Percentiles rank a stretch among this genome's conserved stretches.
These are phyloP conservation scores for Sclerotinia glacialis DNA, from an alignment of 2,329 filamentous ascomycete genomes.

Conservation along the genomic window DNA sequence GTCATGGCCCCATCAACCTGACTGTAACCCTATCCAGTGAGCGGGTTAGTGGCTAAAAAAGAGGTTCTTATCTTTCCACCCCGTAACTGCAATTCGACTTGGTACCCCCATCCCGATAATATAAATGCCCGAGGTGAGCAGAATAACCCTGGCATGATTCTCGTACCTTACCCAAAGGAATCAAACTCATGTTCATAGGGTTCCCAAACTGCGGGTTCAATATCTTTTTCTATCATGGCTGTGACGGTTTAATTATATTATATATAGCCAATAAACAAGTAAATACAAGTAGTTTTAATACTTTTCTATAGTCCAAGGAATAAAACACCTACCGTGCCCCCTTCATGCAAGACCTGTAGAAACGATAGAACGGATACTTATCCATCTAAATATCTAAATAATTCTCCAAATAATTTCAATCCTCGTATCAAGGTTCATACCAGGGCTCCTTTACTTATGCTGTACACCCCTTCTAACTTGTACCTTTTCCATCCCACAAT, in stretches of 20 bases:
- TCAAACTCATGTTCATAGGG: not conserved
- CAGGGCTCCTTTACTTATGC: too few species aligned
- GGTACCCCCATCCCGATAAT: conserved; percentile 3
- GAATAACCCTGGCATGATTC: not conserved
- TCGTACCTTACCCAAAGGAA: not conserved
- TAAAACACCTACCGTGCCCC: too few species aligned
- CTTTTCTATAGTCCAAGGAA: too few species aligned
- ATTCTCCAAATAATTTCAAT: not conserved
- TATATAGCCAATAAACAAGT: too few species aligned
- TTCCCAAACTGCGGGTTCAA: conserved; percentile 2
- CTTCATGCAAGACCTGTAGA: too few species aligned
- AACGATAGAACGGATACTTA: not conserved
- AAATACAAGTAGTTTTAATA: too few species aligned
- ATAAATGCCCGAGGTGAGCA: not conserved
- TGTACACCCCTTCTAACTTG: conserved; percentile 7
- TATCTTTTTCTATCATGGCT: not conserved
- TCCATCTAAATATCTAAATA: not conserved
- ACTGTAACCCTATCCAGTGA: conserved; percentile 1
- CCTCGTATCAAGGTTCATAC: not conserved
- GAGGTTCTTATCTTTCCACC: conserved; percentile 19
- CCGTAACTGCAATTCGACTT: not conserved
- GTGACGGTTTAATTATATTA: too few species aligned
- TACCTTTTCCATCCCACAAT: conserved; percentile 11
- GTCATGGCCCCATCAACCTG: not conserved
- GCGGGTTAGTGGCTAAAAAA: conserved; percentile 17